Evolutionary conservation across 73 alveolate genomes (phyloP).

Genomic region (Stentor coeruleus): DNA sequence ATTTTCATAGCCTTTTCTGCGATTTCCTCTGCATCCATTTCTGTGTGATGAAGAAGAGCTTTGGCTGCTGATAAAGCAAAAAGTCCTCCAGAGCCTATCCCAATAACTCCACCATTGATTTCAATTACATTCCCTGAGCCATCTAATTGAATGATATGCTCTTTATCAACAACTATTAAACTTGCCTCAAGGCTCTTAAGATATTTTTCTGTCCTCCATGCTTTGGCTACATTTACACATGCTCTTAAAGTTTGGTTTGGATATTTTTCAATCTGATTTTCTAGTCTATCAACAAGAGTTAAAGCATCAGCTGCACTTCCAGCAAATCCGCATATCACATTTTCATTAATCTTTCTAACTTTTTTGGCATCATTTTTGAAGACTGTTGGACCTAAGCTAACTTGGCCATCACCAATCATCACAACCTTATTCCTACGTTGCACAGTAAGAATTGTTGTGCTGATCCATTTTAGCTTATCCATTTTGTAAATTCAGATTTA

Average conservation of each 20-base stretch:
- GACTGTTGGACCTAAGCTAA: conserved; percentile 55
- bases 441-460: conserved; percentile 63
- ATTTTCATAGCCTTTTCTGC: conserved; percentile 60
- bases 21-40: conserved; percentile 51
- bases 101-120: conserved; percentile 52
- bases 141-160: conserved; percentile 46
- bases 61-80: conserved; percentile 54
- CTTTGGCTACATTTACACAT: conserved; percentile 56
- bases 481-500: background rate
- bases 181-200: conserved; percentile 42
- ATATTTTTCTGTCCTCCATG: conserved; percentile 66
- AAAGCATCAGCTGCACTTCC: conserved; percentile 71
- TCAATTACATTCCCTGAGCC: conserved; percentile 64
- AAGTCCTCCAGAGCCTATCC: conserved; percentile 69
- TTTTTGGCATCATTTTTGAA: conserved; percentile 54
- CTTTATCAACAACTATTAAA: conserved; percentile 53
- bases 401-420: conserved; percentile 67
- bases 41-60: conserved; percentile 46
- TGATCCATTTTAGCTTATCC: conserved; percentile 25
- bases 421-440: conserved; percentile 41
- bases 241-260: conserved; percentile 69
- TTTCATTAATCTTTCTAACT: conserved; percentile 48
- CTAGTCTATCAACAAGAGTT: conserved; percentile 56
- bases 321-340: conserved; percentile 64
- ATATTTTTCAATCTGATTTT: conserved; percentile 55